Percentiles rank a stretch among this genome's conserved stretches.
Conservation (phyloP, 176 grass and related monocot genomes). For the Triticum dicoccoides region DNA sequence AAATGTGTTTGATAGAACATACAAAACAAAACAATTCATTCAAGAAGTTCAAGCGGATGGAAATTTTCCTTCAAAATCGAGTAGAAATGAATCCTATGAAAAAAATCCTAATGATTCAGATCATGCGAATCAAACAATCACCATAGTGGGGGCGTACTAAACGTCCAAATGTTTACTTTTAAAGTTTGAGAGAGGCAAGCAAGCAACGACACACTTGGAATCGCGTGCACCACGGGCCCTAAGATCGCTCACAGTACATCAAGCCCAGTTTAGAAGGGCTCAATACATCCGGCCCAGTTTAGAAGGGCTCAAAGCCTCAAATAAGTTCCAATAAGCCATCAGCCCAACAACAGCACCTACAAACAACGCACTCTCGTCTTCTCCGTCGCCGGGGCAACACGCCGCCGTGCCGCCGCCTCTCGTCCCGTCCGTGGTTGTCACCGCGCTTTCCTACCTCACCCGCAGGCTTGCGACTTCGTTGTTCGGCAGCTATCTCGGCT, state of each 20-base stretch:
- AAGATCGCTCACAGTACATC: neutral
- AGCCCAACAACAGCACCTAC: neutral
- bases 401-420: neutral
- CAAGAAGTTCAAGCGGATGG: too few species aligned
- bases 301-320: neutral
- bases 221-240: too few species aligned
- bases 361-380: neutral
- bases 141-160: too few species aligned
- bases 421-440: neutral
- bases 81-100: too few species aligned
- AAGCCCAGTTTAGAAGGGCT: neutral
- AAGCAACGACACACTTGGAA: too few species aligned
- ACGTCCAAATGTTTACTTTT: too few species aligned
- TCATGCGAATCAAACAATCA: too few species aligned
- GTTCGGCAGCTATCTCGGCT: neutral
- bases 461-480: neutral
- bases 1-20: too few species aligned
- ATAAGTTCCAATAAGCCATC: neutral
- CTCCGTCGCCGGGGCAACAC: neutral
- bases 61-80: too few species aligned
- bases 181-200: too few species aligned
- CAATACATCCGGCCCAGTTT: neutral
- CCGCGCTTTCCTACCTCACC: neutral
- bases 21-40: too few species aligned
- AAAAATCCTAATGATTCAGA: too few species aligned